Evolutionary conservation across 179 eudicot genomes (phyloP).

Genomic region (Gypsophila paniculata): DNA sequence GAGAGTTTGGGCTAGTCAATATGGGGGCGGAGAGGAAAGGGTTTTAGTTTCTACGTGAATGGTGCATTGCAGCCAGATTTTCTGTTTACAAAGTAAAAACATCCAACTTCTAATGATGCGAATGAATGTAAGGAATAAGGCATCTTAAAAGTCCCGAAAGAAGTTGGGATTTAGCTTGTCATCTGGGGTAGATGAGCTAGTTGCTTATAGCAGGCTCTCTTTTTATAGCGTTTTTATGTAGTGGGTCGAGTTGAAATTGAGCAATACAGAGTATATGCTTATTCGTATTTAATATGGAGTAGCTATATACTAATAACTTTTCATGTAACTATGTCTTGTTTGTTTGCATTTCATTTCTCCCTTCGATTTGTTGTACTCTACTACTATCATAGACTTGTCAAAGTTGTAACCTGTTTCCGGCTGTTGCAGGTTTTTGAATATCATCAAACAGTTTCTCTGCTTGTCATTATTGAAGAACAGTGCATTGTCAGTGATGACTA

Average conservation of each 20-base stretch:
- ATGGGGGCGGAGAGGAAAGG: neutral
- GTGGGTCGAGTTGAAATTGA: too few species aligned
- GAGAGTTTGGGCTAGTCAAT: neutral
- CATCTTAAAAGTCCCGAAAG: neutral
- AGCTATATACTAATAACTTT: neutral
- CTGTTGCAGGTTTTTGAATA: slow-evolving; percentile 70
- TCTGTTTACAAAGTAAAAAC: neutral
- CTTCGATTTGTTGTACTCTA: neutral
- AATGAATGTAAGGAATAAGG: slow-evolving; percentile 3
- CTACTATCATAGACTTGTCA: neutral
- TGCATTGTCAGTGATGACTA: slow-evolving; percentile 82
- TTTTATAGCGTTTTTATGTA: neutral
- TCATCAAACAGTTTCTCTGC: slow-evolving; percentile 83
- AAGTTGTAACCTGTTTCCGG: slow-evolving; percentile 9
- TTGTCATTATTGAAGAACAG: slow-evolving; percentile 90
- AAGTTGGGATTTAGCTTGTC: neutral
- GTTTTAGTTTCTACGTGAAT: neutral
- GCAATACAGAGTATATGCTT: neutral
- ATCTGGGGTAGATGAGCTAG: too few species aligned
- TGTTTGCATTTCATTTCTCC: neutral
- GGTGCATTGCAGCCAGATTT: neutral
- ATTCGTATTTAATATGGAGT: neutral
- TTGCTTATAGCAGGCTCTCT: neutral
- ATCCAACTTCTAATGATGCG: neutral
- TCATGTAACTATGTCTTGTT: neutral